These are phyloP conservation scores for Pythium rhizo-oryzae DNA, from an alignment of 352 stramenopile species.

Conservation along the genomic window DNA sequence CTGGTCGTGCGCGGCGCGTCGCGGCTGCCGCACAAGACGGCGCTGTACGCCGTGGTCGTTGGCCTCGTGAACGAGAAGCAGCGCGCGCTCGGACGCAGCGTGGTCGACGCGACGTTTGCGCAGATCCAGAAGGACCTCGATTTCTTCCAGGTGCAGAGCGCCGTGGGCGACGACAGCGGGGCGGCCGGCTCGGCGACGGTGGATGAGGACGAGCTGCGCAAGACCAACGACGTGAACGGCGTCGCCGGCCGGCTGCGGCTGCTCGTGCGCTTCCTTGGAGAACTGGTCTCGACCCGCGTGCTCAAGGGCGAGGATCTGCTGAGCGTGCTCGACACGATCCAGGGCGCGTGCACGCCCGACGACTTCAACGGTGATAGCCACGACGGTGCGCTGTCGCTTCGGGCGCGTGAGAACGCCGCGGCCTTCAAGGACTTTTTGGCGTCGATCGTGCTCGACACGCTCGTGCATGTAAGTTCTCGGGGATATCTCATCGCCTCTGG, in stretches of 20 bases:
- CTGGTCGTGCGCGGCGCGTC: conserved; percentile 58
- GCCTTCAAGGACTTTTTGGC: conserved; percentile 85
- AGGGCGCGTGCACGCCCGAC: conserved; percentile 62
- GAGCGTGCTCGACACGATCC: conserved; percentile 57
- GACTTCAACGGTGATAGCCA: conserved; percentile 60
- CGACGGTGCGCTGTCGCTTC: conserved; percentile 29
- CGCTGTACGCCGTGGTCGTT: conserved; percentile 66
- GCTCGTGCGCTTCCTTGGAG: conserved; percentile 69
- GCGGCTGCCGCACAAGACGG: conserved; percentile 70
- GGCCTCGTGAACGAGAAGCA: conserved; percentile 72
- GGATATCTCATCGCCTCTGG: too few species aligned
- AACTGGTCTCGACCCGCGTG: conserved; percentile 60
- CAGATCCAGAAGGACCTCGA: conserved; percentile 61
- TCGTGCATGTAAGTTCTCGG: conserved; percentile 48
- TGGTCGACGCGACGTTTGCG: conserved; percentile 42
- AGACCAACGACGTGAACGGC: conserved; percentile 24
- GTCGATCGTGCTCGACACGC: conserved; percentile 64
- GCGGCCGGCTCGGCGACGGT: conserved; percentile 15
- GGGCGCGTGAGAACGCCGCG: conserved; percentile 47
- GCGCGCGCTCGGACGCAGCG: conserved; percentile 50
- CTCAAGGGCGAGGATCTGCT: conserved; percentile 68
- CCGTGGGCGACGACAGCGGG: conserved; percentile 11
- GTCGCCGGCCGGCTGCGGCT: conserved; percentile 58
- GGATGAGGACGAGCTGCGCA: conserved; percentile 41
- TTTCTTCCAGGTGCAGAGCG: conserved; percentile 46